These are phyloP conservation scores for Chytriomyces confervae DNA, from an alignment of 192 early-diverging fungal genomes.

Conservation along the genomic window DNA sequence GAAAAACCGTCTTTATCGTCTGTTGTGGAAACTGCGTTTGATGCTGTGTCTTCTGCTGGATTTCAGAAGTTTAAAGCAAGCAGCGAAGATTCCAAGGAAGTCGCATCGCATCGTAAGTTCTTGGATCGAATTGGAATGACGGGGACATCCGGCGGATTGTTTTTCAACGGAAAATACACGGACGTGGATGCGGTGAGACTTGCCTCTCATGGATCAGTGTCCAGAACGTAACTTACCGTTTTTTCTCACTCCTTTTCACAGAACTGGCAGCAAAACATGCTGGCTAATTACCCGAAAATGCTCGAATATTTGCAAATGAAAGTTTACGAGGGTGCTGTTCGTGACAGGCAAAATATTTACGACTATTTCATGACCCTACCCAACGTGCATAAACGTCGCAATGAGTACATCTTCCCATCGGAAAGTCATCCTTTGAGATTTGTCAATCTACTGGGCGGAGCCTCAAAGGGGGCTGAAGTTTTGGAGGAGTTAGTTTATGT, in stretches of 20 bases:
- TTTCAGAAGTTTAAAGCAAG: not conserved
- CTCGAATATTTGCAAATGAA: conserved; percentile 50
- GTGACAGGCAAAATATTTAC: conserved; percentile 64
- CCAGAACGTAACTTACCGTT: conserved; percentile 1
- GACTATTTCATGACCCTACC: conserved; percentile 74
- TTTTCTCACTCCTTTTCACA: conserved; percentile 8
- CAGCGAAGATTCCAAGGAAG: conserved; percentile 1
- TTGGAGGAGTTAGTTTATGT: conserved; percentile 4
- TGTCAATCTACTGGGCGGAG: conserved; percentile 11
- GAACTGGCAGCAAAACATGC: conserved; percentile 61
- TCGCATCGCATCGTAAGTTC: conserved; percentile 8
- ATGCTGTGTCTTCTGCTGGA: not conserved
- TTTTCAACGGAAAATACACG: conserved; percentile 82
- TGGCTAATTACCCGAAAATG: conserved; percentile 59
- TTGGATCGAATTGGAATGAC: conserved; percentile 34
- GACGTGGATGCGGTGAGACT: conserved; percentile 59
- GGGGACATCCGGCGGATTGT: conserved; percentile 53
- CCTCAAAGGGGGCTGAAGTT: not conserved
- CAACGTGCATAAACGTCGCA: conserved; percentile 66
- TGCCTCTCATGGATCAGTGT: not conserved
- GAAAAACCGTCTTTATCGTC: not conserved
- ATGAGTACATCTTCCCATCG: conserved; percentile 65
- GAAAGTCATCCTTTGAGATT: conserved; percentile 34
- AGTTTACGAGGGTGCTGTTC: conserved; percentile 61
- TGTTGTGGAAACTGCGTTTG: conserved; percentile 15